Base-by-base conservation (phyloP, 495 filamentous ascomycete species). In the Aspergillus mulundensis region DNA sequence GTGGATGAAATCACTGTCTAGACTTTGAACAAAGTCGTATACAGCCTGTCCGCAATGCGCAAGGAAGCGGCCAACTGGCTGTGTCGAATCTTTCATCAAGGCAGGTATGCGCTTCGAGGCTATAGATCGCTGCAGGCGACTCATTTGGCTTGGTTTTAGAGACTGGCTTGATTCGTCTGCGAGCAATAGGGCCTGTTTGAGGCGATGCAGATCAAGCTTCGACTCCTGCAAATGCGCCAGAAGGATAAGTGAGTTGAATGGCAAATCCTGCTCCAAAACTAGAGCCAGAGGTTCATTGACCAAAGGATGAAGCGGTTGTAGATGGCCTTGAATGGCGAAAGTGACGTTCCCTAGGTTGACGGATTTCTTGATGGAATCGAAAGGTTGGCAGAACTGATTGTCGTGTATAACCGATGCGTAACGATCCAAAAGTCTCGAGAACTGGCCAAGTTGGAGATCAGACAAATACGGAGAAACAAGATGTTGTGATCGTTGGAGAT, bases 121-220 rank as follows among this genome's bases (percentile, higher is more conserved):
- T 42, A 82, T 69, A 10, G 88, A 91, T 47, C 87, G 73, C 68
- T 91, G 85, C 16, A 92, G 70, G 3, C 84, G 79, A 56, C 82
- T 88, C 77, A 89, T 78, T 44, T 82, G 74, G 7, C 81, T 83
- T 23, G 85, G 78, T 59, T 84, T 84, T 14, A 77, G 68, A 18
- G 64, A 58, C 36, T 68, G 70, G 16, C 63, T 69, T 28, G 73
- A 69, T 30, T 70, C 66, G 39, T 77, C 65, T 16, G 73, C 73
- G 41, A 56, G 61, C 18, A 66, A 41, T 53, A 78, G 61, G 12
- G 60, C 50, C 58, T 75, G 68, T 19, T 64, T 67, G 11, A 78
- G 63, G n/a, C 56, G 65, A 53, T 75, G 69, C 32, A 77, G 43
- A 12, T 74, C 69, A 36, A 70, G 63, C 53, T 68, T 70, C 48